Conservation (phyloP, 805 yeast species). For the Teunomyces gatunensis region DNA sequence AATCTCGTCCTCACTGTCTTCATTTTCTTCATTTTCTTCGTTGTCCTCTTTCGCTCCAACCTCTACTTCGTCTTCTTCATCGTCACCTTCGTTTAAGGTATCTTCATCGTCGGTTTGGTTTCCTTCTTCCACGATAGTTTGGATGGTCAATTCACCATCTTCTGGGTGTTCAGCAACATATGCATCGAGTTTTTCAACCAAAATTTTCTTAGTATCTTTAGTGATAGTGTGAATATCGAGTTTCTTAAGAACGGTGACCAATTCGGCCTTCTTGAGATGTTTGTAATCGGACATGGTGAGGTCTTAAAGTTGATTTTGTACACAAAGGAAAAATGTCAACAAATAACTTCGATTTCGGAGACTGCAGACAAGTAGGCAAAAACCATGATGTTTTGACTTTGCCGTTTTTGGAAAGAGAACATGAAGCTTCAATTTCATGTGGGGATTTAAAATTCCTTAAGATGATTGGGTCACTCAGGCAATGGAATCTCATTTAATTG, state of each 20-base stretch:
- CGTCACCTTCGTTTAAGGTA: conserved; percentile 16
- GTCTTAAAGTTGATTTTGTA: conserved; percentile 2
- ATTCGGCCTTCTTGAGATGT: conserved; percentile 39
- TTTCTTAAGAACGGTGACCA: conserved; percentile 32
- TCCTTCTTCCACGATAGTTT: conserved; percentile 15
- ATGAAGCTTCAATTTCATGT: not conserved
- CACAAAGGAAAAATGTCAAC: conserved; percentile 3
- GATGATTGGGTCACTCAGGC: not conserved
- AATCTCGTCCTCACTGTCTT: conserved; percentile 8
- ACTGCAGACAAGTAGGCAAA: not conserved
- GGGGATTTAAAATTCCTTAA: not conserved
- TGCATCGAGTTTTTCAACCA: conserved; percentile 36
- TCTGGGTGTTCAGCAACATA: conserved; percentile 27
- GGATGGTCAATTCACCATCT: conserved; percentile 19
- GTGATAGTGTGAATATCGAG: conserved; percentile 32
- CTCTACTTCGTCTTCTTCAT: conserved; percentile 11
- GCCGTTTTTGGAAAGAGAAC: conserved; percentile 3
- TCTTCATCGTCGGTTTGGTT: conserved; percentile 20
- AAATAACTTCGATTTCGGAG: not conserved
- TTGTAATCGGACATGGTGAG: conserved; percentile 33
- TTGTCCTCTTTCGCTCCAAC: conserved; percentile 3
- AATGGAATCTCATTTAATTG: not conserved
- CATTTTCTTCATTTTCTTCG: conserved; percentile 11
- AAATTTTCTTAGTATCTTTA: conserved; percentile 42
- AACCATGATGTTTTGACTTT: conserved; percentile 3